Base-by-base conservation (phyloP, 2,329 filamentous ascomycete species). In the Emmonsiellopsis sp. region DNA sequence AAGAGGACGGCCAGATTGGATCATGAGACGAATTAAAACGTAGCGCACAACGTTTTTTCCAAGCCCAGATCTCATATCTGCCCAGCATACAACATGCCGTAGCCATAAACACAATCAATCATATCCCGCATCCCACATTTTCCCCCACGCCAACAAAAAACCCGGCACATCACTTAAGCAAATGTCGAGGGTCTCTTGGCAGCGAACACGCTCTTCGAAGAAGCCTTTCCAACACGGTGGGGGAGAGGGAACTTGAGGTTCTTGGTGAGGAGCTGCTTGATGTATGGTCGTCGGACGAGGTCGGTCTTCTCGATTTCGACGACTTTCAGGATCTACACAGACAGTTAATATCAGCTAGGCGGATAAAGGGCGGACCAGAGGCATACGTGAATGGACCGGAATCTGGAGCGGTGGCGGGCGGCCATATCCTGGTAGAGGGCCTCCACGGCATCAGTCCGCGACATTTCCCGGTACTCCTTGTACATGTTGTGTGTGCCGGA, bases 401-500 rank as follows among this genome's bases (percentile, higher is more conserved):
- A 98, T 71, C 93, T 89, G 72, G 93, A 86, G 74, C 89, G 90
- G 85, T 98, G 93, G 76, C 93, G 89, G 76, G 94, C 92, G 67
- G 93, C 90, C 93, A 98, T 97, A 82, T 98, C 93, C 79, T 93
- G 88, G 87, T 98, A 98, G 74, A 98, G 85, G 66, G 92, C 79
- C 79, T 97, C 88, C 71, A 97, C 92, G 65, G 93, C 93, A 66
- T 93, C 92, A 71, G 86, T 88, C 78, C 93, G 84, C 74, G 88
- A 92, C 84, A 97, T 88, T 84, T 97, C 93, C 75, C 93, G 89
- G 87, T 96, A 97, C 86, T 98, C 93, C 86, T 97, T 97, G 89
- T 98, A 98, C 93, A 98, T 98, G 87, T 98, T 98, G 90, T 98
- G 93, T 70, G 93, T 98, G 70, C 93, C 93, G 70, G 93, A 97